Evolutionary conservation across 495 filamentous ascomycete genomes (phyloP).

Genomic region (Penicillium ochrochloron): DNA sequence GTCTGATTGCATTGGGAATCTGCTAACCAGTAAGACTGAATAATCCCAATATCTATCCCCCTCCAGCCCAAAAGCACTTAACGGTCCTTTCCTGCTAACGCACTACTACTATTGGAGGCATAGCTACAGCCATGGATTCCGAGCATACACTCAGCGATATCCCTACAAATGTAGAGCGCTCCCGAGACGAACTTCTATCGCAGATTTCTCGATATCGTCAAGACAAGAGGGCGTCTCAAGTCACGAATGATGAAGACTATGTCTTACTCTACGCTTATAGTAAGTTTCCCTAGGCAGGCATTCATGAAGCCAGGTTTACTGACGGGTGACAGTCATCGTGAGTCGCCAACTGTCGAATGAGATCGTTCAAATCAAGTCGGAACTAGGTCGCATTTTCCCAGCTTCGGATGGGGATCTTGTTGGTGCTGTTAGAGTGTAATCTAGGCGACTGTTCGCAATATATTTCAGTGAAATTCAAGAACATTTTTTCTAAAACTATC

Average conservation of each 20-base stretch:
- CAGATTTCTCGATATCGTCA: conserved; percentile 86
- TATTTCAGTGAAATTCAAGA: neutral
- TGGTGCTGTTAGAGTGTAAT: conserved; percentile 7
- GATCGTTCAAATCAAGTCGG: conserved; percentile 30
- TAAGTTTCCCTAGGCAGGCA: conserved; percentile 33
- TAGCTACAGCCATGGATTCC: conserved; percentile 88
- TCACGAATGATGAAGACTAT: conserved; percentile 68
- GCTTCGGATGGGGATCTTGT: neutral
- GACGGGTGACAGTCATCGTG: conserved; percentile 45
- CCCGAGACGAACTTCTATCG: conserved; percentile 79
- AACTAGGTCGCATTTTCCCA: conserved; percentile 1
- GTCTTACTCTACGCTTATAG: conserved; percentile 74
- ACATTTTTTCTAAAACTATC: neutral
- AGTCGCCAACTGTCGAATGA: conserved; percentile 57
- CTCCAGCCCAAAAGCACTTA: neutral
- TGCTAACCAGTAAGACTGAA: conserved; percentile 72
- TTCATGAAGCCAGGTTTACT: neutral
- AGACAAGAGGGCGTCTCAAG: conserved; percentile 56
- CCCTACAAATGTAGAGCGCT: conserved; percentile 79
- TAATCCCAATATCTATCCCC: neutral
- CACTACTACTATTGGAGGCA: conserved; percentile 51
- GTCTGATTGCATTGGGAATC: conserved; percentile 84
- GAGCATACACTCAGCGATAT: conserved; percentile 90
- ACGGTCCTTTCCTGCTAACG: neutral
- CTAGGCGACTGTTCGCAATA: neutral